These are phyloP conservation scores for Leccinum solheimii DNA, from an alignment of 1,284 basidiomycete species.

Conservation along the genomic window DNA sequence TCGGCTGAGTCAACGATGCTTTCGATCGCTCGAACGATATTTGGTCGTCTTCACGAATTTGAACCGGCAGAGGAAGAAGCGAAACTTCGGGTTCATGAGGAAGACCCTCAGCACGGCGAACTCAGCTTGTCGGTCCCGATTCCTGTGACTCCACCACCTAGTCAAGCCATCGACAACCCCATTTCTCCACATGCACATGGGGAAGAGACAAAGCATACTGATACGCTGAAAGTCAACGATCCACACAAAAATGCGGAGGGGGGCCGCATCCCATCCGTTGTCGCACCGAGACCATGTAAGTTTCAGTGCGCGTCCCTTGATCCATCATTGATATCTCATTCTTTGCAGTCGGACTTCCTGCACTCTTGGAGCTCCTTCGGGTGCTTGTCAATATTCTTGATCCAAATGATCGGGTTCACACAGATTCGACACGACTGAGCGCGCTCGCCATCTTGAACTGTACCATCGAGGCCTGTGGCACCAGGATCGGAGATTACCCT, in stretches of 20 bases:
- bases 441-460: conserved; percentile 87
- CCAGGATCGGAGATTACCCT: conserved; percentile 72
- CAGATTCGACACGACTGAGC: conserved; percentile 92
- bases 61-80: conserved; percentile 68
- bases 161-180: conserved; percentile 6
- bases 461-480: conserved; percentile 86
- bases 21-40: conserved; percentile 80
- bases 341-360: conserved; percentile 80
- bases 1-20: conserved; percentile 97
- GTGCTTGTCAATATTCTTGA: conserved; percentile 96
- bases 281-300: conserved; percentile 28
- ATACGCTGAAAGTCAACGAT: not conserved
- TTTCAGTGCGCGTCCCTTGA: not conserved
- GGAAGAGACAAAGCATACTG: conserved; percentile 1
- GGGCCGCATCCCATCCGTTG: conserved; percentile 8
- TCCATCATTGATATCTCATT: conserved; percentile 5
- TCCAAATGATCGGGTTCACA: conserved; percentile 92
- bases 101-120: conserved; percentile 54
- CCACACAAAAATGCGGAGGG: conserved; percentile 9
- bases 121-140: conserved; percentile 58
- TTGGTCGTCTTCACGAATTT: conserved; percentile 69
- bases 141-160: conserved; percentile 1
- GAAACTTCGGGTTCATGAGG: conserved; percentile 51
- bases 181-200: conserved; percentile 10
- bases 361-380: conserved; percentile 89